These are phyloP conservation scores for Camellia granthamiana DNA, from an alignment of 148 eudicot genomes.

Conservation along the genomic window DNA sequence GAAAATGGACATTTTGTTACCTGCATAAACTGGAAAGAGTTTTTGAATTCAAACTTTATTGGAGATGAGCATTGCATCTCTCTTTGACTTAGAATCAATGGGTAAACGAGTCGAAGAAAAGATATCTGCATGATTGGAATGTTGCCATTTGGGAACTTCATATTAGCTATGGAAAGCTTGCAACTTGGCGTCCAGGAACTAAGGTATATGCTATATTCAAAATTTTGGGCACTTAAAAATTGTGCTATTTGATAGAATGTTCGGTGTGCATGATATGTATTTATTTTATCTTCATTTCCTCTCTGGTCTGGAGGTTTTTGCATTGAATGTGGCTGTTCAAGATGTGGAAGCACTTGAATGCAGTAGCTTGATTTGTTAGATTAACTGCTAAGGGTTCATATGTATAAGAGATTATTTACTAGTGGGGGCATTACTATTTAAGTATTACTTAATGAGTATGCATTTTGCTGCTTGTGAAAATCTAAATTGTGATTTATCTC, in stretches of 20 bases:
- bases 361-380: background rate
- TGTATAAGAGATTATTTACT: too few relatives aligned
- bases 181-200: background rate
- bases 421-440: background rate
- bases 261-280: background rate
- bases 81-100: background rate
- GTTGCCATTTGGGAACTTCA: background rate
- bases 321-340: background rate
- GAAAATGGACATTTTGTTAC: constrained; percentile 17
- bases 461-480: background rate
- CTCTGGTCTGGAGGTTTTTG: too few relatives aligned
- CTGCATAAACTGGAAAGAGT: constrained; percentile 10
- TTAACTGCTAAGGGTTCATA: too few relatives aligned
- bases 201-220: background rate
- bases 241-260: background rate
- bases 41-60: constrained; percentile 4
- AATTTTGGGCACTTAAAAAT: background rate
- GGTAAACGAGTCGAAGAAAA: background rate
- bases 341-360: background rate
- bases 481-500: background rate
- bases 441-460: background rate
- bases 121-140: background rate
- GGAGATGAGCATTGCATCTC: constrained; percentile 11
- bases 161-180: background rate
- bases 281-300: too few relatives aligned